These are phyloP conservation scores for Nakazawaea holstii DNA, from an alignment of 805 yeast genomes.

Conservation along the genomic window DNA sequence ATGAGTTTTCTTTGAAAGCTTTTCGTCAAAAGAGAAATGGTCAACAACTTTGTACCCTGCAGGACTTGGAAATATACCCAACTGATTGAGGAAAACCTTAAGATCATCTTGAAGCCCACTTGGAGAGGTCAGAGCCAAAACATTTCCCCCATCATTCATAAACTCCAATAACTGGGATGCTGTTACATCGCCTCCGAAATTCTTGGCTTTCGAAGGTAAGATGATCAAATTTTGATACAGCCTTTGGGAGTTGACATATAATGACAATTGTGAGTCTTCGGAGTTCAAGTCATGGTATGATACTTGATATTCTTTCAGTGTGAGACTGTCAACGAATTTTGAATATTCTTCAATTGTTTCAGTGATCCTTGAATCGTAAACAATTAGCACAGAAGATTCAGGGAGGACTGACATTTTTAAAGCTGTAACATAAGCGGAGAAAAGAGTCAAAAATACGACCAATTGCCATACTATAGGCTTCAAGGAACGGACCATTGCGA, in stretches of 20 bases:
- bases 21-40: slow-evolving; percentile 38
- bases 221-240: slow-evolving; percentile 51
- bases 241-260: slow-evolving; percentile 38
- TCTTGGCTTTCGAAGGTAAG: slow-evolving; percentile 50
- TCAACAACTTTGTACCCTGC: slow-evolving; percentile 61
- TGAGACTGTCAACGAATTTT: slow-evolving; percentile 16
- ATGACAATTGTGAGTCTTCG: slow-evolving; percentile 16
- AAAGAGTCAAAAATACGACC: neutral
- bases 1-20: slow-evolving; percentile 15
- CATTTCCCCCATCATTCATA: slow-evolving; percentile 66
- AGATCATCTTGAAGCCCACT: slow-evolving; percentile 52
- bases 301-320: slow-evolving; percentile 13
- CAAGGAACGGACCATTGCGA: neutral
- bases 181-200: slow-evolving; percentile 32
- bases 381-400: slow-evolving; percentile 1
- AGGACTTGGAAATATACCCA: slow-evolving; percentile 84
- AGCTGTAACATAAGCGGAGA: neutral
- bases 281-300: slow-evolving; percentile 19
- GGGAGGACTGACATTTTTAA: slow-evolving; percentile 3
- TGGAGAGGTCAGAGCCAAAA: slow-evolving; percentile 57
- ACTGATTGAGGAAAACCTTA: slow-evolving; percentile 63
- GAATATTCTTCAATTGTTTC: slow-evolving; percentile 15
- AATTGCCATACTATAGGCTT: neutral
- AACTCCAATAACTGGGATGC: slow-evolving; percentile 52
- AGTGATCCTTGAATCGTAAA: slow-evolving; percentile 6